Evolutionary conservation across 495 filamentous ascomycete species (phyloP).

Genomic region (Pseudevernia furfuracea): DNA sequence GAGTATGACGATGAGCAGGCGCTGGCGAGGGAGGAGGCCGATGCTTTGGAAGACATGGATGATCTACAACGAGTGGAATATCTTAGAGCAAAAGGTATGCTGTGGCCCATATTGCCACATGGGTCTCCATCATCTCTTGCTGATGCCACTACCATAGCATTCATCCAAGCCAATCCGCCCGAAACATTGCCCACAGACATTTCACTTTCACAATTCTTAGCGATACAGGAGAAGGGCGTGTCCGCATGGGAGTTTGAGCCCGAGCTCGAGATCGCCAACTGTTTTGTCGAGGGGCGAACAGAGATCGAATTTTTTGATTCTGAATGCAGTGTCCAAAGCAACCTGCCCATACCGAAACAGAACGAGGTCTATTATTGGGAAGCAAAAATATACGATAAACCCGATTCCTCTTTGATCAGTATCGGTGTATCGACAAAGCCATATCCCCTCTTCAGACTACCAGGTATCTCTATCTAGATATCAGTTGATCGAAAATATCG

Average conservation of each 20-base stretch:
- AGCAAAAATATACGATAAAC: conserved; percentile 96
- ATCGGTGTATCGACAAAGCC: conserved; percentile 94
- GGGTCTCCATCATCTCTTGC: neutral
- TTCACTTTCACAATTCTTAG: conserved; percentile 91
- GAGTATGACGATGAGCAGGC: conserved; percentile 98
- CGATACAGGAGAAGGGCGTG: conserved; percentile 98
- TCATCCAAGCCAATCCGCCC: conserved; percentile 87
- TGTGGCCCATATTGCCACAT: conserved; percentile 6
- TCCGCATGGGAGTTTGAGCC: conserved; percentile 99
- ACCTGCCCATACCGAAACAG: conserved; percentile 92
- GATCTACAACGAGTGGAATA: conserved; percentile 87
- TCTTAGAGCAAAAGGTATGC: conserved; percentile 84
- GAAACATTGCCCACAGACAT: conserved; percentile 96
- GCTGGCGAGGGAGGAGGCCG: conserved; percentile 84
- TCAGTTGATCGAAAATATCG: neutral
- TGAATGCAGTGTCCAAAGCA: conserved; percentile 95
- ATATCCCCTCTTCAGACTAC: conserved; percentile 88
- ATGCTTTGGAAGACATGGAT: conserved; percentile 92
- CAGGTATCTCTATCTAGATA: conserved; percentile 51
- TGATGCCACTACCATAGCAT: conserved; percentile 51
- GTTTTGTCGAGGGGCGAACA: conserved; percentile 91
- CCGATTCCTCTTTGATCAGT: conserved; percentile 72
- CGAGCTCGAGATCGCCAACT: conserved; percentile 96
- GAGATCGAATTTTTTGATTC: conserved; percentile 99
- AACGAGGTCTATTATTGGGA: conserved; percentile 99